Base-by-base conservation (phyloP, 2,329 filamentous ascomycete species). In the Plectosphaerella cucumerina region DNA sequence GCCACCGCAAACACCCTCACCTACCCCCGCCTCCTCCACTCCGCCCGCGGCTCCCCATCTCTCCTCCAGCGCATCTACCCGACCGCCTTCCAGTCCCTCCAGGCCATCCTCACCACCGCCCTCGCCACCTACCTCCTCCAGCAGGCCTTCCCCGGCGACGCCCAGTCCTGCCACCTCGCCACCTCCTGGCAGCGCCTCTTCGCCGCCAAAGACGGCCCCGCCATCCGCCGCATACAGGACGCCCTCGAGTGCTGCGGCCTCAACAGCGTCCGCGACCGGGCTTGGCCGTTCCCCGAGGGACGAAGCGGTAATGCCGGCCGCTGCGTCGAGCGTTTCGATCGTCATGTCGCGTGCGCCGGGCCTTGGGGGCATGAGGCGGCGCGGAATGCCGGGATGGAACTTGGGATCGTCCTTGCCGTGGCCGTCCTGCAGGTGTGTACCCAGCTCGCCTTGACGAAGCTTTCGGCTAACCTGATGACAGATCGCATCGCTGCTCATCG, bases 211-310 rank as follows among this genome's bases (percentile, higher is more conserved):
- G 71, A 87, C 50, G 72, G 55, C 1, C 55, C 58, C 1, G 64
- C 72, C 2, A 77, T 90, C 51, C 70, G 74, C 41, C 65, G 68
- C 2, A 85, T 90, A 47, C 87, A 90, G 60, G 82, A 90, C 60
- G 64, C 75, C 0, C 76, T 88, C 31, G 62, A 77, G 8, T 90
- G 87, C 68, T 90, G 87, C 57, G 87, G 87, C 0, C 71, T 88
- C 33, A 74, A 74, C 50, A 76, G 71, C 5, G 62, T 81, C 23
- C 65, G 62, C 26, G 85, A 90, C 59, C 80, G 78, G 57, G 77
- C 80, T 0, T 89, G 77, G 71, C 87, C 86, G 0, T 88, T 87
- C 52, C 71, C 72, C 0, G 55, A 49, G 1, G 48, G 47, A 35
- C 53, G 49, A 50, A 68, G 49, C 56, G 65, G 48, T 57, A 59